Base-by-base conservation (phyloP, 1,284 basidiomycete genomes). In the Salmacisia buchloeana region DNA sequence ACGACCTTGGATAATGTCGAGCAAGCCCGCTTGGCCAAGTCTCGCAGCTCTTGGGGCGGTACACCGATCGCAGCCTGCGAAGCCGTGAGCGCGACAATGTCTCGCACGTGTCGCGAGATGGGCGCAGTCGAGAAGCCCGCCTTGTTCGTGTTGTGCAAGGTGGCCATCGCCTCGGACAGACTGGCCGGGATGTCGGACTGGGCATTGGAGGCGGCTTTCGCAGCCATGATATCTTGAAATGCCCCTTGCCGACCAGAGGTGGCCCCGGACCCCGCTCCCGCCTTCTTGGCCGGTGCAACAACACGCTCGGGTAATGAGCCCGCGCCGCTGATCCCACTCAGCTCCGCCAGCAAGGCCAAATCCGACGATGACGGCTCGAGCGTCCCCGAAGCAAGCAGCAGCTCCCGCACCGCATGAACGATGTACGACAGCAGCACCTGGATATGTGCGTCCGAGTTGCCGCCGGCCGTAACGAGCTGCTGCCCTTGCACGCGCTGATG, bases 1-100 rank as follows among this genome's bases (percentile, higher is more conserved):
- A 81, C 78, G 21, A 84, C 77, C 63, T 82, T 83, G 25, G 82
- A 82, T 15, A 83, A 76, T 6, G 81, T 81, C 0, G 81, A 80
- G 18, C 80, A 82, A 58, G 84, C 80, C 60, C 82, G 83, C 35
- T 81, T 80, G 31, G 82, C 79, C 29, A 78, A 71, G 1, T 76
- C 77, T 21, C 80, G 78, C 29, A 84, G 74, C 3, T 57, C n/a
- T 23, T 39, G 43, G 13, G 65, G 61, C 31, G 46, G n/a, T 13
- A 63, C n/a, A 15, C 13, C 29, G 7, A 41, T 29, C 18, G 61
- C 63, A 21, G n/a, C 29, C 35, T 56, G 58, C 15, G 38, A 35
- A 2, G 63, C 63, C 21, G 61, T 36, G 12, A 52, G 25, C 5
- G 46, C 46, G n/a, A 52, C 46, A 29, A 52, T 52, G 7, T 52